Evolutionary conservation across 106 monocot genomes (phyloP), one percentile per base, ranked within the genome.

Genomic region (Dactylorhiza incarnata): DNA sequence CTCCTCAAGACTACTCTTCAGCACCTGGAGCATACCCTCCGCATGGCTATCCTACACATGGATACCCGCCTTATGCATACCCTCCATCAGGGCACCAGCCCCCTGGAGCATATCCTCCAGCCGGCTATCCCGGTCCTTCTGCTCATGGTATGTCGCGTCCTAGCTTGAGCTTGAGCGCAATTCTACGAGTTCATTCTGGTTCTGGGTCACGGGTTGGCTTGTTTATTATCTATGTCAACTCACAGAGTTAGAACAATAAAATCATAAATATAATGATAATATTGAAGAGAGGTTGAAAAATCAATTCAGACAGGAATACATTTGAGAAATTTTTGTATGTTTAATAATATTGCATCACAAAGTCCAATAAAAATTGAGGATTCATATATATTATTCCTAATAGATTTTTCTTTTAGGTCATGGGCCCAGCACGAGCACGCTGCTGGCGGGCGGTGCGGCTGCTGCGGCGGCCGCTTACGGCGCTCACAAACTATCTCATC

Each of bases 401-500:
- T 14, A 45, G 58, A 45, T 3, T 58, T 45, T 59, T 74, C 25
- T 74, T 75, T 56, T 45, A 88, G 89, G 92, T 13, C 89, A 86
- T 76, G 87, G 92, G 68, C 43, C 86, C 37, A 61, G 77, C 71
- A 81, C 85, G 81, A 87, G 87, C 23, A 29, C 68, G 23, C 22
- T 92, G 77, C 47, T 89, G 62, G 92, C 89, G 25, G 92, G 92
- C 11, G 92, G 92, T 71, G 92, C 83, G 25, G 92, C 89, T 17
- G 92, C 87, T 9, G 91, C 91, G 11, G 88, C 91, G 1, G 82
- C 85, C 48, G 85, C 85, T 73, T 92, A 92, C 72, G 92, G 92
- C 45, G 82, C 73, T 8, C 92, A 92, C 79, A 87, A 92, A 6
- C 23, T 92, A 50, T n/a, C 87, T 3, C 92, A 89, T 62, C 25